Base-by-base conservation (phyloP, 192 early-diverging fungal species). In the Glomus cerebriforme region DNA sequence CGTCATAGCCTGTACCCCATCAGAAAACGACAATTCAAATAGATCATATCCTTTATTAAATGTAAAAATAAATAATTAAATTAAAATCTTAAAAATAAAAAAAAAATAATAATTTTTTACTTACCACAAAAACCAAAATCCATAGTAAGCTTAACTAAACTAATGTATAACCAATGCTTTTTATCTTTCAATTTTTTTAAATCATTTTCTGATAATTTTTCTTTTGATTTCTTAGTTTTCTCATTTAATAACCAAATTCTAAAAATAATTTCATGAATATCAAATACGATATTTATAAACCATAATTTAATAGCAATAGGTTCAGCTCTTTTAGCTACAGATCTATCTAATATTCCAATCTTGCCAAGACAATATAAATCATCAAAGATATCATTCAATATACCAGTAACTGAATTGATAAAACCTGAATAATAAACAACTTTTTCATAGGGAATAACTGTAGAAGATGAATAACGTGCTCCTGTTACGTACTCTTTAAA, bases 91-190 rank as follows among this genome's bases (percentile, higher is more conserved):
- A 26, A 13, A 17, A 17, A 27, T 7, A 65, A 65, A 65, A 59
- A 63, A 29, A 37, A 73, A 29, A 6, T 64, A 43, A n/a, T 58
- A 19, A n/a, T 4, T 43, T 73, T 29, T 29, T 29, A 77, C 88
- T 81, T 86, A 87, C 89, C 86, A 87, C 93, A 95, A 83, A 96
- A 96, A 24, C 89, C 70, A 73, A 88, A 88, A 81, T 96, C 95
- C 75, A 90, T 88, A 22, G 84, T 32, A 19, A 95, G 79, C 80
- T 96, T 96, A 69, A 81, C 79, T 26, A 90, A 82, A 5, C 91
- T 91, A 1, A 93, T 75, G 26, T 87, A 69, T 26, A 87, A 83
- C 86, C 89, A 86, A 71, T 81, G 85, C 34, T 88, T 64, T 81
- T 90, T 87, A n/a, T 82, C 80, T 59, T 83, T 79, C 47, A 87